Conservation (phyloP, 805 yeast genomes). For the Schwanniomyces occidentalis region DNA sequence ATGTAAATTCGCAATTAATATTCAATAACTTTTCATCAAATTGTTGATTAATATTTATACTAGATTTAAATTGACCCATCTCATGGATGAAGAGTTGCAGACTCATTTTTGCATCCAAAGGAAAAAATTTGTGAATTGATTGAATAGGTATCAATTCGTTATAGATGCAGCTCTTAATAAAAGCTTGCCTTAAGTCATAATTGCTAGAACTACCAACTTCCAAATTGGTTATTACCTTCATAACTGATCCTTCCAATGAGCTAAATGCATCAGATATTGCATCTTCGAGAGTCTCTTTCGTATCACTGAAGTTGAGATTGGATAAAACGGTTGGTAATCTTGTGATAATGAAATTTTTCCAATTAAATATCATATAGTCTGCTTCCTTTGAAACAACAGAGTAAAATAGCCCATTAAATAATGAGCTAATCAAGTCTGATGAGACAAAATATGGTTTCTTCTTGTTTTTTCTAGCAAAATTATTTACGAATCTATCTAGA, state of each 20-base stretch:
- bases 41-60: constrained; percentile 20
- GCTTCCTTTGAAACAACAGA: constrained; percentile 20
- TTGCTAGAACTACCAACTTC: constrained; percentile 6
- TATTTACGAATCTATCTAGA: constrained; percentile 11
- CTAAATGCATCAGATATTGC: constrained; percentile 16
- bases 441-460: constrained; percentile 13
- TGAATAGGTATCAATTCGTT: constrained; percentile 26
- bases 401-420: constrained; percentile 21
- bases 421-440: constrained; percentile 18
- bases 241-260: constrained; percentile 12
- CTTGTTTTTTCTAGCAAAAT: constrained; percentile 8
- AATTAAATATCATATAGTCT: constrained; percentile 29
- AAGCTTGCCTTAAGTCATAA: constrained; percentile 25
- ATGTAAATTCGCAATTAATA: constrained; percentile 39
- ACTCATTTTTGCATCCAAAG: constrained; percentile 25
- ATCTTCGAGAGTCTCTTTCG: constrained; percentile 16
- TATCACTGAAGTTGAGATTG: constrained; percentile 10
- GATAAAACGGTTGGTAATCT: constrained; percentile 26
- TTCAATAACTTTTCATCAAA: constrained; percentile 33
- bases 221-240: constrained; percentile 10
- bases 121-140: constrained; percentile 26
- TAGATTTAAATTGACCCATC: constrained; percentile 21
- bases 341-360: constrained; percentile 35
- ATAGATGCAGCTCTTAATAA: constrained; percentile 32
- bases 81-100: constrained; percentile 28